Evolutionary conservation across 2,329 filamentous ascomycete species (phyloP).

Genomic region (Didymellaceae sp.): DNA sequence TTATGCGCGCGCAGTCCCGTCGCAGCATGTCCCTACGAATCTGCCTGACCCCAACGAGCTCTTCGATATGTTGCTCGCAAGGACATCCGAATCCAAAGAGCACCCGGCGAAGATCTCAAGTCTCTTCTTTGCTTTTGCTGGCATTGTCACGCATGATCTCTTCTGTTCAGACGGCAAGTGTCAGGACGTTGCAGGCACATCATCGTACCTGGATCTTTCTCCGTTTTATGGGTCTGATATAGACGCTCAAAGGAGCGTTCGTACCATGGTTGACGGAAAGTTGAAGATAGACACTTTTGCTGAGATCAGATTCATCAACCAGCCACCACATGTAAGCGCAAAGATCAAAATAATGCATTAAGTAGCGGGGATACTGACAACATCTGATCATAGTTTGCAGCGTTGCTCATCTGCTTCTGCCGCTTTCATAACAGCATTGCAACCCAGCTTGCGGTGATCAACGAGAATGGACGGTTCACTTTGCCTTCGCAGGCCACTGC

Average conservation of each 20-base stretch:
- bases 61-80: slow-evolving; percentile 70
- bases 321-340: slow-evolving; percentile 67
- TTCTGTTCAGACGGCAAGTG: slow-evolving; percentile 69
- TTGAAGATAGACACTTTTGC: slow-evolving; percentile 72
- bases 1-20: slow-evolving; percentile 64
- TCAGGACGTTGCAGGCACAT: slow-evolving; percentile 61
- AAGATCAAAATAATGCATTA: no score
- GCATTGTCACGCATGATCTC: slow-evolving; percentile 64
- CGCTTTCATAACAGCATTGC: slow-evolving; percentile 83
- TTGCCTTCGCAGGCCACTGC: slow-evolving; percentile 27
- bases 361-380: not conserved
- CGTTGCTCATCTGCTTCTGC: slow-evolving; percentile 69
- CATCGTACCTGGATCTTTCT: slow-evolving; percentile 73
- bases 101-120: slow-evolving; percentile 73
- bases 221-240: slow-evolving; percentile 73
- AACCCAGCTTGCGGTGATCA: slow-evolving; percentile 76
- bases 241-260: slow-evolving; percentile 67
- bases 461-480: slow-evolving; percentile 77
- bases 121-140: slow-evolving; percentile 74
- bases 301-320: slow-evolving; percentile 65
- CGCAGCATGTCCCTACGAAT: slow-evolving; percentile 60
- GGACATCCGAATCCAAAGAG: slow-evolving; percentile 60
- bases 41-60: slow-evolving; percentile 65
- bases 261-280: slow-evolving; percentile 65
- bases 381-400: not conserved